A percentile compares a stretch with the other conserved stretches of the same genome.
Evolutionary conservation across 331 rosid species (phyloP).

Genomic region (Ulmus americana): DNA sequence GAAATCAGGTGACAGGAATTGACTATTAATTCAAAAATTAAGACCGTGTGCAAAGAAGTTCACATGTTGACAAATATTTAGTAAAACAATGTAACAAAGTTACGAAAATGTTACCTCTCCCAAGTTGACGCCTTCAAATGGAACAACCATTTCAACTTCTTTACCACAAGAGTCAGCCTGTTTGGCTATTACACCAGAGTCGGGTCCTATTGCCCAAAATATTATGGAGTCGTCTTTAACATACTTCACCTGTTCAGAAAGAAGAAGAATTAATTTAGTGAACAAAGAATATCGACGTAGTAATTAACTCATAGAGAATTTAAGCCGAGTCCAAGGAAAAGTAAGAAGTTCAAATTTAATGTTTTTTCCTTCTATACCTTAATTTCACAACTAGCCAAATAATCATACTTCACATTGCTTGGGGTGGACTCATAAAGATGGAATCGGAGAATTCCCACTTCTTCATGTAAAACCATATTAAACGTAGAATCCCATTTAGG

Average conservation of each 20-base stretch:
- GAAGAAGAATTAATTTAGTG: slow-evolving; percentile 19
- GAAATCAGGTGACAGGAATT: background rate
- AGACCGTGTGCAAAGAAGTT: background rate
- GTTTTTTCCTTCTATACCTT: slow-evolving; percentile 44
- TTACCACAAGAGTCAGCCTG: slow-evolving; percentile 61
- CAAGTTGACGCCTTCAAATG: slow-evolving; percentile 66
- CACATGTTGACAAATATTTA: background rate
- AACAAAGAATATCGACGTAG: background rate
- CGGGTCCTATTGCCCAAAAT: slow-evolving; percentile 85
- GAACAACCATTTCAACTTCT: slow-evolving; percentile 86
- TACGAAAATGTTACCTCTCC: slow-evolving; percentile 59
- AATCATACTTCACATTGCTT: slow-evolving; percentile 66
- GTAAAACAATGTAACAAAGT: background rate
- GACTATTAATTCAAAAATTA: background rate
- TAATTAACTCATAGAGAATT: background rate
- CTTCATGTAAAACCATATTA: slow-evolving; percentile 90
- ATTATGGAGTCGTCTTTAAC: slow-evolving; percentile 86
- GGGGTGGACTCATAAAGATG: slow-evolving; percentile 63
- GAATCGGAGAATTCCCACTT: slow-evolving; percentile 64
- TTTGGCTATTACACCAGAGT: slow-evolving; percentile 69
- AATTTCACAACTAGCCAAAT: slow-evolving; percentile 78
- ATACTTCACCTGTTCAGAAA: slow-evolving; percentile 60
- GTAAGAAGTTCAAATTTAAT: background rate
- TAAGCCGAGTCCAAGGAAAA: background rate
- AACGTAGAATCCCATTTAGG: slow-evolving; percentile 84